Evolutionary conservation across 1,284 basidiomycete genomes (phyloP).

Genomic region (Microbotryum scabiosae): DNA sequence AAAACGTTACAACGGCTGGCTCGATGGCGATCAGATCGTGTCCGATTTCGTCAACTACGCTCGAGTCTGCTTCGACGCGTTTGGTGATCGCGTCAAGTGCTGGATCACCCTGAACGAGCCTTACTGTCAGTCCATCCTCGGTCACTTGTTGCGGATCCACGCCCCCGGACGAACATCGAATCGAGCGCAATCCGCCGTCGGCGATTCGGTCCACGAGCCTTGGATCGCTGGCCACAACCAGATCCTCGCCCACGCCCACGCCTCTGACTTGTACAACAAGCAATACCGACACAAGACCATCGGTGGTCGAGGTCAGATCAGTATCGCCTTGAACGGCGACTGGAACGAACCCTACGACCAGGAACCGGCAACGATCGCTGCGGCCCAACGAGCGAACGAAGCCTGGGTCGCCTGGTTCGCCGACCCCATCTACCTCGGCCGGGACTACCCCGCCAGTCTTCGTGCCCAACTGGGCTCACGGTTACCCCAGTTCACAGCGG

Average conservation of each 20-base stretch:
- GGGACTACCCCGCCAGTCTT: constrained; percentile 59
- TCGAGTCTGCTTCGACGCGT: constrained; percentile 59
- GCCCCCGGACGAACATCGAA: constrained; percentile 61
- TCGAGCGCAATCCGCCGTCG: constrained; percentile 49
- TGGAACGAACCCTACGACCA: constrained; percentile 57
- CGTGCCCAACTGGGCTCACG: constrained; percentile 54
- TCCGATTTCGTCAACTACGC: constrained; percentile 59
- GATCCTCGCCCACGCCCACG: constrained; percentile 60
- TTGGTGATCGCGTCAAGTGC: constrained; percentile 64
- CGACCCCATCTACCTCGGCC: constrained; percentile 16
- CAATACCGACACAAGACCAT: constrained; percentile 52
- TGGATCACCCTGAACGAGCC: constrained; percentile 48
- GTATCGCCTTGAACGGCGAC: constrained; percentile 64
- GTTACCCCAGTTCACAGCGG: constrained; percentile 56
- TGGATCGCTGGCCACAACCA: constrained; percentile 64
- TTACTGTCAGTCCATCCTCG: constrained; percentile 61
- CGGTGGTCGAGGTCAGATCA: constrained; percentile 48
- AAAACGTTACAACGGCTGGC: constrained; percentile 63
- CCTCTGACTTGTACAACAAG: constrained; percentile 56
- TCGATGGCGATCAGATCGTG: constrained; percentile 55
- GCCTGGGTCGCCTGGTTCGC: constrained; percentile 18
- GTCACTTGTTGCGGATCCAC: constrained; percentile 53
- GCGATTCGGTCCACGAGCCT: constrained; percentile 58
- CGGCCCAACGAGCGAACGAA: constrained; percentile 38
- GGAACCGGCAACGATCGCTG: constrained; percentile 51